phyloP scores from a whole-genome alignment of 2,329 filamentous ascomycete species.

The Colletotrichum sp. region DNA sequence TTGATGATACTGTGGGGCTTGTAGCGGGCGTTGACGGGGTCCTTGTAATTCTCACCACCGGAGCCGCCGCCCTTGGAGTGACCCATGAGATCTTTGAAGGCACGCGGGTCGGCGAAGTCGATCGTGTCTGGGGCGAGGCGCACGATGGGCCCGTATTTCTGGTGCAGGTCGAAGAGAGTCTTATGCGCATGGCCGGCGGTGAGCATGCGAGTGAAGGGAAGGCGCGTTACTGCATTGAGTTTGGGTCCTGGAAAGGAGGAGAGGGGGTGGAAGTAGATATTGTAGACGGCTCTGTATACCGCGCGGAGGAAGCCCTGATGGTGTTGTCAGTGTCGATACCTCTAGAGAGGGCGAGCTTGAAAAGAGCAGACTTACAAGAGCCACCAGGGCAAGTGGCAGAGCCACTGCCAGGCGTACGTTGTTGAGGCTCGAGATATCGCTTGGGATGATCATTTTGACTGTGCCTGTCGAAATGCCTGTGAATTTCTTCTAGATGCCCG shows the following conservation, averaged over 20 bases:
- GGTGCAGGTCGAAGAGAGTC: slow-evolving; percentile 15
- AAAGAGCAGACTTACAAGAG: background rate
- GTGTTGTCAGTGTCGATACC: background rate
- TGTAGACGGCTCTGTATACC: slow-evolving; percentile 26
- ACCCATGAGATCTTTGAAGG: slow-evolving; percentile 48
- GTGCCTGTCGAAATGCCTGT: background rate
- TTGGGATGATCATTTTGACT: slow-evolving; percentile 9
- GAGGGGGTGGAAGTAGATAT: slow-evolving; percentile 38
- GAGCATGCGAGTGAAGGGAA: background rate
- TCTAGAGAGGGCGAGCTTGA: background rate
- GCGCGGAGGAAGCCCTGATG: background rate
- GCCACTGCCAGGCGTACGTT: slow-evolving; percentile 3
- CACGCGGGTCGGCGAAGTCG: slow-evolving; percentile 36
- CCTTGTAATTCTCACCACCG: background rate
- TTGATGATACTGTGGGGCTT: slow-evolving; percentile 16
- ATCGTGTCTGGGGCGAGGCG: slow-evolving; percentile 44
- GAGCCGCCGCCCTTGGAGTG: slow-evolving; percentile 7
- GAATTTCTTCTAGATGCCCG: background rate
- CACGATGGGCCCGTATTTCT: slow-evolving; percentile 37
- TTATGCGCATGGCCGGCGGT: background rate
- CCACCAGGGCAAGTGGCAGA: background rate
- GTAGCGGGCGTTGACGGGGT: background rate
- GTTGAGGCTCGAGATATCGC: background rate
- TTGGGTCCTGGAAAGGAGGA: slow-evolving; percentile 33
- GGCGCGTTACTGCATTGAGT: background rate